These are phyloP conservation scores for Tulasnella sp. DNA, from an alignment of 768 basidiomycete genomes.

Conservation along the genomic window DNA sequence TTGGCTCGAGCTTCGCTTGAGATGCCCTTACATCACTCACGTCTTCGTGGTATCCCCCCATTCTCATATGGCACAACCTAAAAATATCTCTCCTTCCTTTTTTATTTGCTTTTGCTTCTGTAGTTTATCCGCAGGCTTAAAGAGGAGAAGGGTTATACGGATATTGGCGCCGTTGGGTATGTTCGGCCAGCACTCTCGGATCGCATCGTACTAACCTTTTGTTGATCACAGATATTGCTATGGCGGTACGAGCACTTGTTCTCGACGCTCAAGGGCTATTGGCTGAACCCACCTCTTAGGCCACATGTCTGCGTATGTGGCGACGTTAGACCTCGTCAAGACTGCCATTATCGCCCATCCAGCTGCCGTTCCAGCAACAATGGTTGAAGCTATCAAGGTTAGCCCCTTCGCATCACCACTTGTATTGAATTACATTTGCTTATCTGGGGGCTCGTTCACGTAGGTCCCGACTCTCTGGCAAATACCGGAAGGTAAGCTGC, in stretches of 20 bases:
- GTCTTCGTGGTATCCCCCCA: too few relatives aligned
- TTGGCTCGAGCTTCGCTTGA: too few relatives aligned
- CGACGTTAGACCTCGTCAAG: conserved; percentile 26
- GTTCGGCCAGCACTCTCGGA: conserved; percentile 8
- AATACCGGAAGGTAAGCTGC: conserved; percentile 28
- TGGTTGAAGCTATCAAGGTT: conserved; percentile 20
- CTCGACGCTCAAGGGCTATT: background rate
- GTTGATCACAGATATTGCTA: conserved; percentile 27
- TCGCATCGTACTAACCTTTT: background rate
- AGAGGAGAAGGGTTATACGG: conserved; percentile 28
- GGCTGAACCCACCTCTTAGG: conserved; percentile 17
- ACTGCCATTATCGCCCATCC: conserved; percentile 35
- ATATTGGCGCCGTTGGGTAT: conserved; percentile 35
- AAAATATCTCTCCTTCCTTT: too few relatives aligned
- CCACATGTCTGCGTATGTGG: conserved; percentile 20
- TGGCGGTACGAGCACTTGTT: conserved; percentile 23
- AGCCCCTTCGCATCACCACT: background rate
- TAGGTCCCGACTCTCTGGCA: conserved; percentile 26
- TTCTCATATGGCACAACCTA: too few relatives aligned
- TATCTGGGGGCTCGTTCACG: background rate
- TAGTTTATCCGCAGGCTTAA: conserved; percentile 31
- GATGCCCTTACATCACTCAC: too few relatives aligned
- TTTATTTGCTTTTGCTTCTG: background rate
- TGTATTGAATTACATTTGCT: background rate
- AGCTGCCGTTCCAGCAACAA: conserved; percentile 22